Base-by-base conservation (phyloP, 2,329 filamentous ascomycete genomes). In the Beauveria varroae region DNA sequence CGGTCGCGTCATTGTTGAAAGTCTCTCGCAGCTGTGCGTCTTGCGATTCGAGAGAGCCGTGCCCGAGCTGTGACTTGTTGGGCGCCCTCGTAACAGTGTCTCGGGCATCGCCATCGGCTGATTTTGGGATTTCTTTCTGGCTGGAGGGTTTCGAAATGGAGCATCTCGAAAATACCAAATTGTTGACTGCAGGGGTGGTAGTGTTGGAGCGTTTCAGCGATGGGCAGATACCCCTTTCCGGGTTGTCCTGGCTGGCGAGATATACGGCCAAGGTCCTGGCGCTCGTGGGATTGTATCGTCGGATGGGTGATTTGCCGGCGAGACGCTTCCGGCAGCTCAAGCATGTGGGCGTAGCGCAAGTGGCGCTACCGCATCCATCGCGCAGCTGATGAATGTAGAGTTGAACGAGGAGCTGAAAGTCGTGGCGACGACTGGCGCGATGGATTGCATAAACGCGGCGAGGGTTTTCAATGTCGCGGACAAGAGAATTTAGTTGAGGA, bases 211-310 rank as follows among this genome's bases (percentile, higher is more conserved):
- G 71, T 51, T 74, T 73, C 18, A 85, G 71, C 24, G 76, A 71
- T 1, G 80, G 80, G 55, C 91, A 96, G 0, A 96, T 76, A 3
- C 83, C 85, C 62, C 76, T 79, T 64, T 90, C 86, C 0, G 91
- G 86, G 65, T 95, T 85, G 67, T 93, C 89, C 69, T 91, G 86
- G 68, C 88, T 90, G 10, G 91, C 90, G 56, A 96, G 80, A 68
- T 90, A 90, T 61, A 90, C 84, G 14, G 92, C 92, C 37, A 96
- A 75, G 1, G 89, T 90, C 68, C 91, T 84, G 9, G 92, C 91
- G 68, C 91, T 96, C 51, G 91, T 85, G 24, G 88, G 82, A 62
- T 88, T 96, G 68, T 93, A 95, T 68, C 88, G 83, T 63, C 91
- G 86, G 67, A 91, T 83, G 2, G 91, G 91, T 0, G 82, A 82